Evolutionary conservation across 2,329 filamentous ascomycete species (phyloP).

Genomic region (Arthroderma uncinatum): DNA sequence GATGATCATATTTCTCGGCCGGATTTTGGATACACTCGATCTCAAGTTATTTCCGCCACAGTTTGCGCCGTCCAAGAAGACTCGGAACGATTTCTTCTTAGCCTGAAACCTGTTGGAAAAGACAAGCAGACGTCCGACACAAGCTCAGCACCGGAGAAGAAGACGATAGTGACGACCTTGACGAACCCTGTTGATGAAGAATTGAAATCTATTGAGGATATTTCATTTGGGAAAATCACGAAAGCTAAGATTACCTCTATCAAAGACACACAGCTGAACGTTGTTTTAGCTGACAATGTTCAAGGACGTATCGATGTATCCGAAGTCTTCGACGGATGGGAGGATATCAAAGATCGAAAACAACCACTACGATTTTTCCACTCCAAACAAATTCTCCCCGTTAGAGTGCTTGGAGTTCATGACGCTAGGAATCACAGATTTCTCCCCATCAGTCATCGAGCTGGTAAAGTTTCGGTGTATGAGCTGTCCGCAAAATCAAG

Average conservation of each 20-base stretch:
- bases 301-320: constrained; percentile 91
- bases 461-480: constrained; percentile 64
- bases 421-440: constrained; percentile 85
- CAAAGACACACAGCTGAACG: constrained; percentile 86
- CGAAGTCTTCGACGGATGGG: constrained; percentile 78
- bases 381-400: constrained; percentile 57
- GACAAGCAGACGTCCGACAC: constrained; percentile 33
- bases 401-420: constrained; percentile 74
- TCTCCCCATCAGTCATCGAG: constrained; percentile 78
- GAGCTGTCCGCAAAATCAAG: constrained; percentile 76
- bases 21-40: constrained; percentile 67
- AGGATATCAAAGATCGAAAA: constrained; percentile 74
- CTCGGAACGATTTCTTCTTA: constrained; percentile 57
- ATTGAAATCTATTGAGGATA: constrained; percentile 56
- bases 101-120: constrained; percentile 43
- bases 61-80: constrained; percentile 62
- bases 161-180: constrained; percentile 22
- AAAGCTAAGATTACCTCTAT: constrained; percentile 72
- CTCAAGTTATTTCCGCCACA: constrained; percentile 62
- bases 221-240: constrained; percentile 59
- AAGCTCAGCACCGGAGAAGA: constrained; percentile 26
- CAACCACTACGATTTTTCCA: constrained; percentile 65
- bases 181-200: constrained; percentile 54
- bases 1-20: constrained; percentile 56
- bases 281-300: constrained; percentile 73